Conservation (phyloP, 2,329 filamentous ascomycete genomes). For the Ophiostoma novo-ulmi region DNA sequence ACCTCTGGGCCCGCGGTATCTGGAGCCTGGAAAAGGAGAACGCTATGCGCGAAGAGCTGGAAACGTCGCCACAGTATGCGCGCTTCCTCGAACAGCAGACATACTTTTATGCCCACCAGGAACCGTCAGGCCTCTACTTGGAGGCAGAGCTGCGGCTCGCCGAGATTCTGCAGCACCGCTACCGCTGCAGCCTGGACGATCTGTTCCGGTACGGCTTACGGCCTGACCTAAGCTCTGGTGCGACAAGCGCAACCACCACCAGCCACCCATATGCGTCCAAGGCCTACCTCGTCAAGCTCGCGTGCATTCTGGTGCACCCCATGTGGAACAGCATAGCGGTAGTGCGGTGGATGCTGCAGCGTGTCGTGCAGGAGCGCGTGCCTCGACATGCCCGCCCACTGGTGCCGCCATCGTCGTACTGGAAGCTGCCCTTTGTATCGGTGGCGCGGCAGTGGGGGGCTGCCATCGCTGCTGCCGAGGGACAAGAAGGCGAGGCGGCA, state of each 20-base stretch:
- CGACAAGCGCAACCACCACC: not conserved
- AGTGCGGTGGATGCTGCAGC: slow-evolving; percentile 27
- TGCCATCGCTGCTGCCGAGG: not conserved
- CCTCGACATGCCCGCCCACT: slow-evolving; percentile 21
- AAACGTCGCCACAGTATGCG: not conserved
- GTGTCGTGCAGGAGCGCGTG: slow-evolving; percentile 25
- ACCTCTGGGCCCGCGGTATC: slow-evolving; percentile 20
- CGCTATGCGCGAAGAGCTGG: slow-evolving; percentile 13
- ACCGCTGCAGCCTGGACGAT: slow-evolving; percentile 25
- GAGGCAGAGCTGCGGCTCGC: slow-evolving; percentile 25
- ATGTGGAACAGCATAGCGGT: slow-evolving; percentile 24
- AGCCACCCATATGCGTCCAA: not conserved
- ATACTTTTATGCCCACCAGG: not conserved
- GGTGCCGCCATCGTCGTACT: slow-evolving; percentile 25
- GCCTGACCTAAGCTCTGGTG: slow-evolving; percentile 9
- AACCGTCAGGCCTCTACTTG: not conserved
- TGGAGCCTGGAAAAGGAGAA: slow-evolving; percentile 23
- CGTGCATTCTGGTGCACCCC: slow-evolving; percentile 24
- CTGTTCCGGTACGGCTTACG: slow-evolving; percentile 27
- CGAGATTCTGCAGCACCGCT: slow-evolving; percentile 25
- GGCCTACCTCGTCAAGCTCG: slow-evolving; percentile 23
- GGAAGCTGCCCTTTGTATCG: slow-evolving; percentile 18
- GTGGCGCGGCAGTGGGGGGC: slow-evolving; percentile 23
- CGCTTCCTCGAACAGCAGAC: slow-evolving; percentile 15
- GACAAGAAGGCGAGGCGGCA: not conserved